Percentiles rank a stretch among this genome's conserved stretches.
Conservation (phyloP, 1,139 yeast genomes). For the Blastobotrys raffinosifermentans region DNA sequence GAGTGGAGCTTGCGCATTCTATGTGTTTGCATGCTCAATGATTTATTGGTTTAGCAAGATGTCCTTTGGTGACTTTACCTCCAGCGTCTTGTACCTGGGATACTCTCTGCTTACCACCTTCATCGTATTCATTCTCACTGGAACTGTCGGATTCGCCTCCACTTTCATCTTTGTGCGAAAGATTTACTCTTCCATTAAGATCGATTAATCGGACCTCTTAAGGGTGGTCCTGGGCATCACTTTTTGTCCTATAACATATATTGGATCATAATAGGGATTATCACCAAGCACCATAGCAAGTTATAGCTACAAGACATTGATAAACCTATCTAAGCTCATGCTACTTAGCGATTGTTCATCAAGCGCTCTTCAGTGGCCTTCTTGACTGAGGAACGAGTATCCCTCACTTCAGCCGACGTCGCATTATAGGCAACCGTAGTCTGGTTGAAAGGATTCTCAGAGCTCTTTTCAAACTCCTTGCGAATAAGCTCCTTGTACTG, state of each 20-base stretch:
- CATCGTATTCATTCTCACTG: conserved; percentile 75
- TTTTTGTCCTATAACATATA: too few species aligned
- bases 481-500: conserved; percentile 68
- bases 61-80: conserved; percentile 69
- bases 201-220: conserved; percentile 51
- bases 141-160: conserved; percentile 79
- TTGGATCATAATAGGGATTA: not conserved
- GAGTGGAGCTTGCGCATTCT: conserved; percentile 85
- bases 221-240: too few species aligned
- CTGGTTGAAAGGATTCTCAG: conserved; percentile 83
- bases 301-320: too few species aligned
- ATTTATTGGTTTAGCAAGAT: conserved; percentile 43
- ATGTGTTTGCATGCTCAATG: conserved; percentile 79
- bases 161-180: conserved; percentile 68
- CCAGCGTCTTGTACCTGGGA: conserved; percentile 78
- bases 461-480: conserved; percentile 77
- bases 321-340: too few species aligned
- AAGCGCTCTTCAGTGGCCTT: conserved; percentile 31
- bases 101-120: conserved; percentile 70
- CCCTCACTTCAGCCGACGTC: conserved; percentile 46
- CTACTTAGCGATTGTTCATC: not conserved
- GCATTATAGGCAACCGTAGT: conserved; percentile 64
- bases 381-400: conserved; percentile 48
- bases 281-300: too few species aligned
- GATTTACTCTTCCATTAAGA: conserved; percentile 80